A percentile compares a stretch with the other conserved stretches of the same genome.
These are phyloP conservation scores for Rhodofomes roseus DNA, from an alignment of 1,284 basidiomycete genomes.

Conservation along the genomic window DNA sequence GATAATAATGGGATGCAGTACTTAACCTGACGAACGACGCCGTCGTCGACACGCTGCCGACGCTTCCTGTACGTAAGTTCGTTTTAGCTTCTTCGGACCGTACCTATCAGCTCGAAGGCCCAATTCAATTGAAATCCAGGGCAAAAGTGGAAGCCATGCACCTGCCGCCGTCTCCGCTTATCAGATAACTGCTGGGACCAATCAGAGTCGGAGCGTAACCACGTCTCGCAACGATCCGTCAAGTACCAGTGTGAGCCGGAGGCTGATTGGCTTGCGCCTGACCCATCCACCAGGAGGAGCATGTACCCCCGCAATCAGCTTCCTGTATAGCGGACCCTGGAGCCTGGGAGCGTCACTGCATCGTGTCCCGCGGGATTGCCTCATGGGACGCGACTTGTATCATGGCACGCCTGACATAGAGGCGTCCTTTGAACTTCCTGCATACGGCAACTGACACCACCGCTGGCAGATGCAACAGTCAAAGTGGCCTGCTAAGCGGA, in stretches of 20 bases:
- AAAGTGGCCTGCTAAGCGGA: background rate
- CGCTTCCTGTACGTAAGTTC: constrained; percentile 1
- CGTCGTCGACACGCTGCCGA: background rate
- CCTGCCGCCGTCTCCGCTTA: background rate
- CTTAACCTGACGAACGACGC: background rate
- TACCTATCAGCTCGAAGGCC: background rate
- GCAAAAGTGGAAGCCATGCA: background rate
- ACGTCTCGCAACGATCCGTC: background rate
- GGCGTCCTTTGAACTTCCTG: background rate
- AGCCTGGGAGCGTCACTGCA: background rate
- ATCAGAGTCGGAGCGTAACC: background rate
- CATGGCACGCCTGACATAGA: background rate
- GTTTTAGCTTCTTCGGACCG: background rate
- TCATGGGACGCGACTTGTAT: background rate
- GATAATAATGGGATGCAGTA: background rate
- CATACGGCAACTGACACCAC: background rate
- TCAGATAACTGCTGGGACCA: background rate
- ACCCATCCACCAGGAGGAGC: background rate
- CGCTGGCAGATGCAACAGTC: background rate
- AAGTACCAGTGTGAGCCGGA: background rate
- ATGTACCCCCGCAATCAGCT: background rate
- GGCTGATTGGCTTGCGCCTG: background rate
- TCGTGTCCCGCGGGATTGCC: background rate
- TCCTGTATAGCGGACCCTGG: background rate
- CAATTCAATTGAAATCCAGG: background rate